phyloP scores from a whole-genome alignment of 257 asterid genomes.

The Rubia yunnanensis region DNA sequence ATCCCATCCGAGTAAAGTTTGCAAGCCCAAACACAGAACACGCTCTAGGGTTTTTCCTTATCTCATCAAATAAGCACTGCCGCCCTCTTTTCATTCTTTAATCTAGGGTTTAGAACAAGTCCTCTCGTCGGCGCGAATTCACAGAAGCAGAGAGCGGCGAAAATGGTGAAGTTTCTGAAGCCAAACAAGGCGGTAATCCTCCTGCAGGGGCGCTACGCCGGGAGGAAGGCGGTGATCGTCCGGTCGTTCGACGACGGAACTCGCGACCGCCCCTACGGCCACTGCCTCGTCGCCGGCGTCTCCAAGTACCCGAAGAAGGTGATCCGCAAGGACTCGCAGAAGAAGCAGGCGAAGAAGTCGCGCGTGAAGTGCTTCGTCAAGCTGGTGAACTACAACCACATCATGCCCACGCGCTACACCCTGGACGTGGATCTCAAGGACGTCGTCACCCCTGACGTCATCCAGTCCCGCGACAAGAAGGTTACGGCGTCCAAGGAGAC shows the following conservation, averaged over 20 bases:
- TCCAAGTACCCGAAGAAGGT: conserved; percentile 32
- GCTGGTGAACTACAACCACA: conserved; percentile 31
- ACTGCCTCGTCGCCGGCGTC: conserved; percentile 30
- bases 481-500: conserved; percentile 26
- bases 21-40: neutral
- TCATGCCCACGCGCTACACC: conserved; percentile 39
- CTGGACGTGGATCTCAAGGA: conserved; percentile 35
- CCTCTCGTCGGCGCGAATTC: neutral
- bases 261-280: conserved; percentile 35
- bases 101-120: neutral
- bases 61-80: neutral
- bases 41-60: neutral
- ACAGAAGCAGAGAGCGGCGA: neutral
- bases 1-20: neutral
- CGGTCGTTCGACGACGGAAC: conserved; percentile 33
- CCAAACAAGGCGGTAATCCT: conserved; percentile 30
- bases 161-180: conserved; percentile 31
- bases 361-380: conserved; percentile 29
- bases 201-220: conserved; percentile 32
- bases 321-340: conserved; percentile 28
- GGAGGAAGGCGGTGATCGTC: conserved; percentile 28
- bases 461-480: conserved; percentile 27
- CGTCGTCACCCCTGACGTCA: conserved; percentile 16
- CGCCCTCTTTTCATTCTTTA: neutral
- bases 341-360: conserved; percentile 39